Base-by-base conservation (phyloP, 257 asterid genomes). In the Sherardia arvensis region DNA sequence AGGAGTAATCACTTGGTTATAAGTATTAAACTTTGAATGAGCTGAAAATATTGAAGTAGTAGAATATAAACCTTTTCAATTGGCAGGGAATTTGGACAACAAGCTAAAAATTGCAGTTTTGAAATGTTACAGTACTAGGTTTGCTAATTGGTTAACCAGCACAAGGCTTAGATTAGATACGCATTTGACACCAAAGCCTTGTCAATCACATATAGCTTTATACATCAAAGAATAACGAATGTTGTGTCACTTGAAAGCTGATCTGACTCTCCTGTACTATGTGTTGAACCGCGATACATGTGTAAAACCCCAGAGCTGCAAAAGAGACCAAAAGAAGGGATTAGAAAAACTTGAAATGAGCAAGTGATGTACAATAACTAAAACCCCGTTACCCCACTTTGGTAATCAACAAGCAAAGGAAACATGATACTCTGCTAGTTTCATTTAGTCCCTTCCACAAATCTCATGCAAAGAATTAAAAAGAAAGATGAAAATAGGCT, bases 251-350 rank as follows among this genome's bases (percentile, higher is more conserved):
- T 34, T 15, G 1, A 1, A 57, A 34, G 65, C 26, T 58, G 7
- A 18, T 34, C 14, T 47, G 57, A 48, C 62, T 65, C 63, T 72
- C n/a, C 21, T 53, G 67, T 65, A 43, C 73, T 84, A 80, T 51
- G 66, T 53, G 25, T 84, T 77, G 73, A 78, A 88, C 11, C 69
- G 87, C 63, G 97, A 92, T 61, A 83, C 79, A 49, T 93, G 95
- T 30, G 85, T 69, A 70, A 87, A 93, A 45, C 97, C 99, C 97
- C 99, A 87, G 58, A 93, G 79, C 99, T 93, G 97, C 87, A 80
- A 68, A 62, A 23, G 30, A 36, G 61, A n/a, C 6, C 38, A 54
- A 66, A n/a, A 18, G 5, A 58, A 29, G 4, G 20, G 62, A 29
- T 58, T 18, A 29, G 23, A 30, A 58, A 43, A 28, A 29, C 26